Percentiles rank a stretch among this genome's conserved stretches.
Conservation (phyloP, 2,329 filamentous ascomycete genomes). For the Aureobasidium sp. region DNA sequence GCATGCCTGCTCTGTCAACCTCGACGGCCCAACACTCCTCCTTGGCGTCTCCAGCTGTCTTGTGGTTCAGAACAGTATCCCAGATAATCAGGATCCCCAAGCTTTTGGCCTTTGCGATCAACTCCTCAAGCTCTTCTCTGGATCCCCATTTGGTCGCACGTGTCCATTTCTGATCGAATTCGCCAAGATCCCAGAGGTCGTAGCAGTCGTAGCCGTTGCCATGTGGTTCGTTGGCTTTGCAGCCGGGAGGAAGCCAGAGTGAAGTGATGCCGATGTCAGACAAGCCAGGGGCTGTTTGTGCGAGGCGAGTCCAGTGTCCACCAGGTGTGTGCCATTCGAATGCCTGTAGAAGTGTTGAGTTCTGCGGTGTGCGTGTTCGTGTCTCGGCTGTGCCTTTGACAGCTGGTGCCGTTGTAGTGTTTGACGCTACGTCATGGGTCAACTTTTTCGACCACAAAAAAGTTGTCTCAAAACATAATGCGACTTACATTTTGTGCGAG, state of each 20-base stretch:
- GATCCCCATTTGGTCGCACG: constrained; percentile 62
- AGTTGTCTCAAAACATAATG: not conserved
- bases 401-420: not conserved
- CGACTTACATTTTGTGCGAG: constrained; percentile 1
- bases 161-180: constrained; percentile 64
- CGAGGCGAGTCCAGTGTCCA: constrained; percentile 30
- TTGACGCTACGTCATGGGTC: constrained; percentile 5
- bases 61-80: constrained; percentile 68
- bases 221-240: constrained; percentile 55
- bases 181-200: constrained; percentile 60
- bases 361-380: constrained; percentile 30
- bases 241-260: constrained; percentile 64
- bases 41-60: constrained; percentile 59
- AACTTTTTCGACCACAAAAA: not conserved
- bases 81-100: constrained; percentile 55
- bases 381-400: not conserved
- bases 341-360: constrained; percentile 55
- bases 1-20: constrained; percentile 45
- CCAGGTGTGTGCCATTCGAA: constrained; percentile 67
- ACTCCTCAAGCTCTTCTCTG: constrained; percentile 51
- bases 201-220: constrained; percentile 62
- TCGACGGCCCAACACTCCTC: constrained; percentile 58
- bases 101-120: constrained; percentile 47
- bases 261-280: constrained; percentile 52
- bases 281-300: constrained; percentile 23